These are phyloP conservation scores for Chytridium lagenaria DNA, from an alignment of 371 early-diverging fungal species.

Conservation along the genomic window DNA sequence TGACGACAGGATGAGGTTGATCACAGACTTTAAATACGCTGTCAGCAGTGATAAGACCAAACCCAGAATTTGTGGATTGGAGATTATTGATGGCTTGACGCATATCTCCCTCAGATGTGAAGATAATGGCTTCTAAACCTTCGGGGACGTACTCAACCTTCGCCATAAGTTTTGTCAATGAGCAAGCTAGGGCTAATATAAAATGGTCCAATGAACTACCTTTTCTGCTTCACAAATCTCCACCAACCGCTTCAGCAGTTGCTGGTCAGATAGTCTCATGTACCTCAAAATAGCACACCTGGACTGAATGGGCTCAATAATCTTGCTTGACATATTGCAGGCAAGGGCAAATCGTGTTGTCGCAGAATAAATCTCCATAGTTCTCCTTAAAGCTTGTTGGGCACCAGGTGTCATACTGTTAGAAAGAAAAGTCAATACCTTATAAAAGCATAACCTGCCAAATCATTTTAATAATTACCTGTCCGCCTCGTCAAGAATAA, in stretches of 20 bases:
- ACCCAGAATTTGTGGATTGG: constrained; percentile 87
- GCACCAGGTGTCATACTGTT: constrained; percentile 85
- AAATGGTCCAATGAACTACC: too few relatives aligned
- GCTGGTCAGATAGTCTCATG: constrained; percentile 74
- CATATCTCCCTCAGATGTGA: constrained; percentile 98
- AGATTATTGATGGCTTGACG: constrained; percentile 98
- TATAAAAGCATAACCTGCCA: background rate
- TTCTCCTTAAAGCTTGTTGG: background rate
- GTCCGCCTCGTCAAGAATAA: constrained; percentile 99
- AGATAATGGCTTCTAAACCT: constrained; percentile 92
- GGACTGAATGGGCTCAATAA: constrained; percentile 99
- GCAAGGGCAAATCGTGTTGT: constrained; percentile 98
- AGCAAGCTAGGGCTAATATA: constrained; percentile 98
- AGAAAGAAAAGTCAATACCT: background rate
- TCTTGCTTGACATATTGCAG: constrained; percentile 96
- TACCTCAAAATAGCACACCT: constrained; percentile 97
- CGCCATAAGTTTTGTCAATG: too few relatives aligned
- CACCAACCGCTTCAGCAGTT: constrained; percentile 77
- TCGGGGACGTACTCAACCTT: constrained; percentile 82
- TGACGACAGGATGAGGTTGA: constrained; percentile 68
- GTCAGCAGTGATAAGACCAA: constrained; percentile 80
- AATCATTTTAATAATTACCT: too few relatives aligned
- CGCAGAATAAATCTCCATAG: constrained; percentile 78
- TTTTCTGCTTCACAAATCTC: constrained; percentile 87
- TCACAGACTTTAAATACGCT: constrained; percentile 45